phyloP scores from a whole-genome alignment of 73 alveolate species.

The Paramecium sexaurelia region DNA sequence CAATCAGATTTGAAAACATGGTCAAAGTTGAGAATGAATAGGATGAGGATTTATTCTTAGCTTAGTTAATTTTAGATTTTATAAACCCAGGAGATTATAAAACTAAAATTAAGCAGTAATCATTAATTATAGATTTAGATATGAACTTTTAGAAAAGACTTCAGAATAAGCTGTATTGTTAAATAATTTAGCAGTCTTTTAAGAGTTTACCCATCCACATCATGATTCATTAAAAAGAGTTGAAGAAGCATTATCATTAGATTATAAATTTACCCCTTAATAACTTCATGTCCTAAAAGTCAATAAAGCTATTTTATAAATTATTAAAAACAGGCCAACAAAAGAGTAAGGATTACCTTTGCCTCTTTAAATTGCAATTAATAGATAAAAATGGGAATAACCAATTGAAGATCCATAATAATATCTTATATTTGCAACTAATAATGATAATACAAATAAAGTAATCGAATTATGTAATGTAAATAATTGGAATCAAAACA shows the following conservation, averaged over 20 bases:
- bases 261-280: slow-evolving; percentile 65
- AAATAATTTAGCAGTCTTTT: slow-evolving; percentile 12
- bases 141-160: slow-evolving; percentile 8
- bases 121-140: not conserved
- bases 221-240: slow-evolving; percentile 62
- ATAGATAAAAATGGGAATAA: slow-evolving; percentile 41
- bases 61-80: slow-evolving; percentile 10
- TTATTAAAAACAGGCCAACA: slow-evolving; percentile 31
- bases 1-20: slow-evolving; percentile 45
- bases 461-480: not conserved
- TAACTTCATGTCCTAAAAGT: slow-evolving; percentile 38
- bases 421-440: slow-evolving; percentile 31
- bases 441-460: slow-evolving; percentile 5
- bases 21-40: slow-evolving; percentile 34
- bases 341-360: slow-evolving; percentile 1
- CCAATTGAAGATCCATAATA: slow-evolving; percentile 28
- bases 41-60: slow-evolving; percentile 48
- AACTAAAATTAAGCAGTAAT: not conserved
- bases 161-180: slow-evolving; percentile 36
- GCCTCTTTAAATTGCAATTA: not conserved
- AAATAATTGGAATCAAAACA: not conserved
- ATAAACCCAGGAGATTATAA: not conserved
- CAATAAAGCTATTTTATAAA: slow-evolving; percentile 49
- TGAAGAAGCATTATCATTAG: slow-evolving; percentile 59
- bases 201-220: slow-evolving; percentile 12